phyloP scores from a whole-genome alignment of 345 rosid species.

The Odontarrhena argentea region DNA sequence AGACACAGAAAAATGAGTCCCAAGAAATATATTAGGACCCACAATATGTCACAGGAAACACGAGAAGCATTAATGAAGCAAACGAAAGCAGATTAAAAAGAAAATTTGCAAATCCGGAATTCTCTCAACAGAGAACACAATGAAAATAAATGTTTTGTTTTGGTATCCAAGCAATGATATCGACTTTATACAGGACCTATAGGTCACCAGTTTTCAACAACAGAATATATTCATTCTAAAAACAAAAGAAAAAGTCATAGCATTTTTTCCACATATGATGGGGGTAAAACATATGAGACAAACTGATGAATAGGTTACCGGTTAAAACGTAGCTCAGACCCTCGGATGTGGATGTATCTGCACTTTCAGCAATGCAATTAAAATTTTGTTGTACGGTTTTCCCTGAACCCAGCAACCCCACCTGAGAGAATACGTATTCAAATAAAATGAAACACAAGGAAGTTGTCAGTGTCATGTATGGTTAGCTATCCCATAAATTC shows the following conservation, averaged over 20 bases:
- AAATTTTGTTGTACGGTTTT: slow-evolving; percentile 79
- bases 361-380: slow-evolving; percentile 74
- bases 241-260: neutral
- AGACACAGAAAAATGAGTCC: slow-evolving; percentile 19
- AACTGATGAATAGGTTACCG: slow-evolving; percentile 49
- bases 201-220: slow-evolving; percentile 1
- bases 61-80: neutral
- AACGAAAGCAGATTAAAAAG: neutral
- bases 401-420: slow-evolving; percentile 85
- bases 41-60: neutral
- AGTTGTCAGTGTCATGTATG: neutral
- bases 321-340: slow-evolving; percentile 84
- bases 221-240: slow-evolving; percentile 7
- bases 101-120: neutral
- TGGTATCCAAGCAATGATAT: neutral
- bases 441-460: neutral
- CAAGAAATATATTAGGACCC: neutral
- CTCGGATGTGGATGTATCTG: slow-evolving; percentile 90
- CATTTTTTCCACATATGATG: neutral
- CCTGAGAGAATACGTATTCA: slow-evolving; percentile 45
- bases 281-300: neutral
- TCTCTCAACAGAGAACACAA: neutral
- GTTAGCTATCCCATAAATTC: neutral
- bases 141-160: neutral
- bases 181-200: neutral